Percentiles rank a stretch among this genome's conserved stretches.
Conservation (phyloP, 2,329 filamentous ascomycete species). For the Alternaria postmessia region DNA sequence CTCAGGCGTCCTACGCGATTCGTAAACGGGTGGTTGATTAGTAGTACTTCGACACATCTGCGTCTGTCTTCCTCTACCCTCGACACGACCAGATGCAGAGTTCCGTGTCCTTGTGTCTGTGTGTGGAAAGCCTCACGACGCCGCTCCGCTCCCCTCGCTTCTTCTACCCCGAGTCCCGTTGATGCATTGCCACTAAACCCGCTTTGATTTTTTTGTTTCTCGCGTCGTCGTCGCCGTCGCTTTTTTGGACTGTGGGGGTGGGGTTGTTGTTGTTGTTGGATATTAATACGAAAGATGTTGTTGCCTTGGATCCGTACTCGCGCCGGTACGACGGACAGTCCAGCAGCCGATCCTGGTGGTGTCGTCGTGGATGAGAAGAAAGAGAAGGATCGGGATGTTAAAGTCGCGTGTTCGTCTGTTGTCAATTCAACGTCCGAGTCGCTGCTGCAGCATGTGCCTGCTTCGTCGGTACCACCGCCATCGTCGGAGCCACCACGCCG, state of each 20-base stretch:
- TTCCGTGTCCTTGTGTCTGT: not conserved
- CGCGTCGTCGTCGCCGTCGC: not conserved
- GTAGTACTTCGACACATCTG: not conserved
- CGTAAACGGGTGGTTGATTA: not conserved
- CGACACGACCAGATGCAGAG: not conserved
- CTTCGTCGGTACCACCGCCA: not conserved
- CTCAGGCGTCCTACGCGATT: constrained; percentile 13
- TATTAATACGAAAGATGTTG: not conserved
- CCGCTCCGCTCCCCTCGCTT: constrained; percentile 5
- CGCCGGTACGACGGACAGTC: not conserved
- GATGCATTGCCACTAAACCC: not conserved
- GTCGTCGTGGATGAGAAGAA: not conserved
- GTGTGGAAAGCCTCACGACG: not conserved
- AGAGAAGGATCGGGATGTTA: not conserved
- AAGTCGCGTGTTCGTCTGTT: not conserved
- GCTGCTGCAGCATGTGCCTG: not conserved
- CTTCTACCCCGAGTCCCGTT: constrained; percentile 1
- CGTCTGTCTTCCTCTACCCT: not conserved
- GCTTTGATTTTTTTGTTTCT: not conserved
- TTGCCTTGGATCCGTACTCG: not conserved
- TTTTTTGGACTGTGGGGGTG: too few species aligned
- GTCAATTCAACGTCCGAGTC: not conserved
- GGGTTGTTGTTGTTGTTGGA: not conserved
- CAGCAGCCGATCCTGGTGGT: not conserved
- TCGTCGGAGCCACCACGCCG: too few species aligned